Conservation (phyloP, 164 flowering plant species). For the Piper longum region DNA sequence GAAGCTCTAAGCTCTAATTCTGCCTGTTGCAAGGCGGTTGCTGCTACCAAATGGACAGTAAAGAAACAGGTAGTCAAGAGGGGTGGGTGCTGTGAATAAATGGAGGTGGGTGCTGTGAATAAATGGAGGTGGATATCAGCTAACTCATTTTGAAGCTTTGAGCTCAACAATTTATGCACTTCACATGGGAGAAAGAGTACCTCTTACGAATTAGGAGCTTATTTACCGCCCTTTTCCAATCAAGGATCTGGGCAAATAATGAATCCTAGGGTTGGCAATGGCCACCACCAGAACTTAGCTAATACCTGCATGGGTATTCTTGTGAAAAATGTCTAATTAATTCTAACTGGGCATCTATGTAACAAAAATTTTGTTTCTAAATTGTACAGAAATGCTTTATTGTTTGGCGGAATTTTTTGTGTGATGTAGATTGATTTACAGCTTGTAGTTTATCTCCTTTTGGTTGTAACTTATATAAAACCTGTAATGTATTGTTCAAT, state of each 20-base stretch:
- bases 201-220: neutral
- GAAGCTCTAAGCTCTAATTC: neutral
- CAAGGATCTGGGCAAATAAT: neutral
- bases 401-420: neutral
- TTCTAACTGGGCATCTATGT: neutral
- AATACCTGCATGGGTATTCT: neutral
- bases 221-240: neutral
- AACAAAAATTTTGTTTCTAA: neutral
- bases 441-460: no score
- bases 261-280: neutral
- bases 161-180: slow-evolving; percentile 9
- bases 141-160: slow-evolving; percentile 5
- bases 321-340: neutral
- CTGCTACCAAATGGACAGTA: neutral
- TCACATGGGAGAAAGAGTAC: slow-evolving; percentile 8
- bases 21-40: neutral
- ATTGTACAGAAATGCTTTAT: neutral
- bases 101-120: slow-evolving; percentile 1
- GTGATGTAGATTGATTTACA: no score
- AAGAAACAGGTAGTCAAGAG: neutral
- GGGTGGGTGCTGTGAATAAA: neutral
- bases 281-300: neutral
- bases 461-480: no score
- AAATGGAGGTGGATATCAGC: slow-evolving; percentile 7
- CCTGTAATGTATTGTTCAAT: no score